Evolutionary conservation across 352 stramenopile genomes (phyloP).

Genomic region (Phytophthora syringae): DNA sequence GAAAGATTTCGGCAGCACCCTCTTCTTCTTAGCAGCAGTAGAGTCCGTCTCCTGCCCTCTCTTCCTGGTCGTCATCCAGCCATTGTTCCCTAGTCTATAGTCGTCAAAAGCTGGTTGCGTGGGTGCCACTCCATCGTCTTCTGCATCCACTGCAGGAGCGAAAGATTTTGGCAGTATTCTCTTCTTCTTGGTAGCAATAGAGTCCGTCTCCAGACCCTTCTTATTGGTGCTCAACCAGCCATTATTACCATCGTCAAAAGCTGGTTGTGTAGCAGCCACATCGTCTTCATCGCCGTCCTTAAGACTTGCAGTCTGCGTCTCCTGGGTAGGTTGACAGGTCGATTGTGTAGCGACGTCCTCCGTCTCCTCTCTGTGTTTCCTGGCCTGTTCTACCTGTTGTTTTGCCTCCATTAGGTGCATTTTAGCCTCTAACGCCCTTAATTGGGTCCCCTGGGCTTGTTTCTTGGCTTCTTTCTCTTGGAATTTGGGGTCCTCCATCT

Average conservation of each 20-base stretch:
- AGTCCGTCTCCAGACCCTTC: no score
- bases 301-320: conserved; percentile 1
- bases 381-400: conserved; percentile 32
- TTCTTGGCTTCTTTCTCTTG: conserved; percentile 21
- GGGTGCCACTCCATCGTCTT: no score
- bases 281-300: conserved; percentile 28
- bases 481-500: conserved; percentile 14
- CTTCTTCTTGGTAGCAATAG: no score
- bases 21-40: conserved; percentile 27
- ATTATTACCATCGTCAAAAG: conserved; percentile 14
- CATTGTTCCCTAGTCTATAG: neutral
- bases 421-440: conserved; percentile 25
- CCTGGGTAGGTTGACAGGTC: conserved; percentile 16
- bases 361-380: conserved; percentile 12
- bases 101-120: conserved; percentile 1
- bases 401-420: conserved; percentile 29
- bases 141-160: no score
- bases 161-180: no score
- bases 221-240: no score
- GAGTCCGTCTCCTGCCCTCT: conserved; percentile 17
- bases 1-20: conserved; percentile 35
- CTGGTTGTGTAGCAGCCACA: conserved; percentile 32
- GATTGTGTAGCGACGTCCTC: conserved; percentile 9
- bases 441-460: conserved; percentile 21
- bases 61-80: conserved; percentile 30